phyloP scores from a whole-genome alignment of 352 stramenopile species.

The Pythium grandisporangium region DNA sequence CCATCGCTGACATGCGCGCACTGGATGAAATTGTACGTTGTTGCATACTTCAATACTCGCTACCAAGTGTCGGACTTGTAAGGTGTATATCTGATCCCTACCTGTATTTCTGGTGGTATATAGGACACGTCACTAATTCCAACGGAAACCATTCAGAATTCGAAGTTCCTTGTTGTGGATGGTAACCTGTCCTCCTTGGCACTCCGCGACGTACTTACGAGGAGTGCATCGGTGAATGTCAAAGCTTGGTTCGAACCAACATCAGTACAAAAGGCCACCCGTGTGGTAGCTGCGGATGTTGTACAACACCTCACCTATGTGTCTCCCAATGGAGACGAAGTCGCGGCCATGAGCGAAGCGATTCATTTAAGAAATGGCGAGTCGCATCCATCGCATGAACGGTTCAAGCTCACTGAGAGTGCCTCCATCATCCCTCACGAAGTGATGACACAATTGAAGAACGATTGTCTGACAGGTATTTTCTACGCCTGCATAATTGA shows the following conservation, averaged over 20 bases:
- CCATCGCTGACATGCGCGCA: slow-evolving; percentile 82
- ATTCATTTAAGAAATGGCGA: slow-evolving; percentile 25
- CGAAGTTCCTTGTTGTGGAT: slow-evolving; percentile 61
- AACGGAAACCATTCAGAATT: slow-evolving; percentile 31
- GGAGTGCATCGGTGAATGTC: slow-evolving; percentile 25
- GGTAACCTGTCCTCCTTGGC: slow-evolving; percentile 53
- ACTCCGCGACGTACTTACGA: slow-evolving; percentile 35
- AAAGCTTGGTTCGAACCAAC: slow-evolving; percentile 80
- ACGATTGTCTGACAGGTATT: slow-evolving; percentile 57
- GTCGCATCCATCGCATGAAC: slow-evolving; percentile 15
- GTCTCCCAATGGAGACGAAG: slow-evolving; percentile 71
- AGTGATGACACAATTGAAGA: slow-evolving; percentile 47
- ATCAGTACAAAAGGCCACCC: slow-evolving; percentile 73
- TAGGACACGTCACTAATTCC: slow-evolving; percentile 37
- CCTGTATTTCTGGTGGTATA: too few species aligned
- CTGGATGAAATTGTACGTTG: slow-evolving; percentile 62
- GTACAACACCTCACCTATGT: slow-evolving; percentile 54
- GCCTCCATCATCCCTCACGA: slow-evolving; percentile 27
- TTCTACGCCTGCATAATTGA: not conserved
- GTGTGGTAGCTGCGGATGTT: slow-evolving; percentile 35
- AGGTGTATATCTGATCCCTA: too few species aligned
- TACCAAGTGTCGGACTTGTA: too few species aligned
- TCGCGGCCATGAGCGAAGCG: slow-evolving; percentile 55
- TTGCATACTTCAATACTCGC: too few species aligned
- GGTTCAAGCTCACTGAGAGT: slow-evolving; percentile 43